Evolutionary conservation across 345 rosid species (phyloP).

Genomic region (Syzygium oleosum): DNA sequence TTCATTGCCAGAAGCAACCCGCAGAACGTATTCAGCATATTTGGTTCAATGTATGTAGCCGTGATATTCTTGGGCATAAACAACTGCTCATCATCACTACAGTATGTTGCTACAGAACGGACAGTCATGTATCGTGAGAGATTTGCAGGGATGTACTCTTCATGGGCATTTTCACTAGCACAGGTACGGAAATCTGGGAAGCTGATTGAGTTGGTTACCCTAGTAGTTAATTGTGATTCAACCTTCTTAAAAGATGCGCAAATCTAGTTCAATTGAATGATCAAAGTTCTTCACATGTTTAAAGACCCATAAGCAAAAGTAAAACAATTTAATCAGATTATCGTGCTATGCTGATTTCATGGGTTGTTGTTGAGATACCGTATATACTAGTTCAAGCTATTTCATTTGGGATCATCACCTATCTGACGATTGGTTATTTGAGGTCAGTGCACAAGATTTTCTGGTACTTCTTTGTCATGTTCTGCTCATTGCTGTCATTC

Average conservation of each 20-base stretch:
- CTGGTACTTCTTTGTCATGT: constrained; percentile 59
- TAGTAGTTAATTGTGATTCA: neutral
- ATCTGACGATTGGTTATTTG: constrained; percentile 64
- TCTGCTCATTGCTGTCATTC: constrained; percentile 42
- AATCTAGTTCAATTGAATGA: neutral
- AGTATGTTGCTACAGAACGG: constrained; percentile 44
- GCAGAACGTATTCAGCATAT: constrained; percentile 49
- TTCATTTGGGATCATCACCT: constrained; percentile 30
- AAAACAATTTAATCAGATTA: neutral
- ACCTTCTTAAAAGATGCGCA: neutral
- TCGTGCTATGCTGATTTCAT: neutral
- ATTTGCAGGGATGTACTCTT: constrained; percentile 81
- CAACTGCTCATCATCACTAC: constrained; percentile 52
- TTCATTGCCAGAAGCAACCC: constrained; percentile 42
- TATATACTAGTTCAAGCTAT: constrained; percentile 39
- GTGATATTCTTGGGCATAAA: constrained; percentile 53
- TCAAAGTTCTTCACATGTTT: neutral
- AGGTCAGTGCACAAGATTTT: constrained; percentile 41
- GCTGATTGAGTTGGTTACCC: neutral
- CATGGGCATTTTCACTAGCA: constrained; percentile 58
- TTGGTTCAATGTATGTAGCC: constrained; percentile 40
- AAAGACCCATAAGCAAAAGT: neutral
- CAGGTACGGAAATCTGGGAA: constrained; percentile 21
- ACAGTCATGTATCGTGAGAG: constrained; percentile 67
- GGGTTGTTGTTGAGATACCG: constrained; percentile 71